A percentile compares a stretch with the other conserved stretches of the same genome.
Conservation (phyloP, 2,329 filamentous ascomycete species). For the Rosellinia necatrix region DNA sequence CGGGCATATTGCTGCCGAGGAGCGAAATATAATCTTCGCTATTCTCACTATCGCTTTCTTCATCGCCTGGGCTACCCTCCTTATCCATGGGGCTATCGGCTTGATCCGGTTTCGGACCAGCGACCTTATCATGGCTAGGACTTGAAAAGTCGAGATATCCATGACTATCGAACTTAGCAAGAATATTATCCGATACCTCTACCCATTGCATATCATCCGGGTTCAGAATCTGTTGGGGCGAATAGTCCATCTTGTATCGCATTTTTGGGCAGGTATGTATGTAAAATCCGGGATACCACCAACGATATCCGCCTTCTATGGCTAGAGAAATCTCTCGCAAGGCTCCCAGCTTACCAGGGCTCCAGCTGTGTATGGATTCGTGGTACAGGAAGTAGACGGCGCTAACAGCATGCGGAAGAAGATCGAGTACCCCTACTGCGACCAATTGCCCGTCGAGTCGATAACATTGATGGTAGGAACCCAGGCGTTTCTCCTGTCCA, state of each 20-base stretch:
- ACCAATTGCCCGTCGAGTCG: constrained; percentile 76
- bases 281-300: constrained; percentile 83
- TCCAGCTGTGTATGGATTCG: constrained; percentile 70
- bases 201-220: constrained; percentile 69
- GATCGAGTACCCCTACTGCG: constrained; percentile 76
- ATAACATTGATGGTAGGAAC: constrained; percentile 83
- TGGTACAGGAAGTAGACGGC: constrained; percentile 86
- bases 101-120: neutral
- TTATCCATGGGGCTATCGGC: neutral
- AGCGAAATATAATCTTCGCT: constrained; percentile 44
- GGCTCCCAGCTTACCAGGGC: constrained; percentile 77
- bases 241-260: constrained; percentile 82
- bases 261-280: constrained; percentile 83
- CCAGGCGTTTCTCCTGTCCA: constrained; percentile 61
- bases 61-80: neutral
- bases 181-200: constrained; percentile 56
- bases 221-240: constrained; percentile 74
- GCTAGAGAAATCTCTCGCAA: constrained; percentile 74
- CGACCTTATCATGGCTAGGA: neutral
- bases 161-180: constrained; percentile 58
- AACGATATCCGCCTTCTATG: constrained; percentile 69
- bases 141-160: constrained; percentile 55
- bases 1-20: constrained; percentile 68
- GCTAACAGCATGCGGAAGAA: constrained; percentile 77
- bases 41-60: constrained; percentile 22